phyloP scores from a whole-genome alignment of 192 early-diverging fungal genomes.

The Martensiomyces pterosporus region DNA sequence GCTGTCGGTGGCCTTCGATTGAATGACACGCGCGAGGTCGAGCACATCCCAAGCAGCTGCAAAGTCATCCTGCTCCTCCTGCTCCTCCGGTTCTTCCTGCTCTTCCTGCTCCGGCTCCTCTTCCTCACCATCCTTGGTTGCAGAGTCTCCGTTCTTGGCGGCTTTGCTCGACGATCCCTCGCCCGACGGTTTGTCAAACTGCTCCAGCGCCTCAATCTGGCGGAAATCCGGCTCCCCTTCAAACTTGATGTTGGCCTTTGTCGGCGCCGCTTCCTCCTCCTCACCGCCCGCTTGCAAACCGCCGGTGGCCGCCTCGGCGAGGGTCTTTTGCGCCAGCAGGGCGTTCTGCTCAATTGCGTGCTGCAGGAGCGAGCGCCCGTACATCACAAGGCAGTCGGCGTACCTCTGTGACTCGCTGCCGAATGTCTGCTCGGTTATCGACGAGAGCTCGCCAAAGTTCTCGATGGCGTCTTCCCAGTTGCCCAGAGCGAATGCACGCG shows the following conservation, averaged over 20 bases:
- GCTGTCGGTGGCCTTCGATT: constrained; percentile 53
- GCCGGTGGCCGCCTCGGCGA: constrained; percentile 48
- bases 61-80: constrained; percentile 58
- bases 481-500: constrained; percentile 58
- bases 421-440: constrained; percentile 59
- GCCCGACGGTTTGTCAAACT: too few species aligned
- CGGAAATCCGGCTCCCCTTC: constrained; percentile 61
- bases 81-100: constrained; percentile 43
- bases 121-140: constrained; percentile 45
- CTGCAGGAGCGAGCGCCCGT: constrained; percentile 71
- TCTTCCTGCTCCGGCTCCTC: constrained; percentile 16
- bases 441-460: constrained; percentile 65
- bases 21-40: constrained; percentile 80
- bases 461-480: constrained; percentile 63
- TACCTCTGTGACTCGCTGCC: constrained; percentile 59
- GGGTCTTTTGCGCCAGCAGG: constrained; percentile 61
- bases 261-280: constrained; percentile 6
- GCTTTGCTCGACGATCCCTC: too few species aligned
- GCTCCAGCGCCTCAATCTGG: constrained; percentile 27
- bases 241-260: constrained; percentile 59
- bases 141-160: constrained; percentile 30
- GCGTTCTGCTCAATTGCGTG: constrained; percentile 69
- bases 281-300: constrained; percentile 18
- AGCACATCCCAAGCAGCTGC: constrained; percentile 79
- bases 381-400: constrained; percentile 69